These are phyloP conservation scores for Elongisporangium senticosum DNA, from an alignment of 352 stramenopile genomes.

Conservation along the genomic window DNA sequence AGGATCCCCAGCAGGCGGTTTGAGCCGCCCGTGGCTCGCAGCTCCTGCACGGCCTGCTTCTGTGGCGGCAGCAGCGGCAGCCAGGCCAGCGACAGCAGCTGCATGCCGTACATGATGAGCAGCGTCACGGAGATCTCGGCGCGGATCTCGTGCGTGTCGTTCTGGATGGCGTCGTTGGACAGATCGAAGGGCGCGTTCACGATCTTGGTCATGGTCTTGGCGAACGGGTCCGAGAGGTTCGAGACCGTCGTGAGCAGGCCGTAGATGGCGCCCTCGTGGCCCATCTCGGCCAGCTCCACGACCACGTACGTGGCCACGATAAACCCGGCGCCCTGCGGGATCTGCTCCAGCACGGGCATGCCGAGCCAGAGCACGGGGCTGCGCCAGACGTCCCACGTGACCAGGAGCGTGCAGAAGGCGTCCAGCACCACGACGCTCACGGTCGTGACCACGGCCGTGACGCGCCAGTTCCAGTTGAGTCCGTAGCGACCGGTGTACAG, in stretches of 20 bases:
- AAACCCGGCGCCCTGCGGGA: slow-evolving; percentile 42
- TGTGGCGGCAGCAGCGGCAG: slow-evolving; percentile 24
- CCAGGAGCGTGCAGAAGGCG: slow-evolving; percentile 25
- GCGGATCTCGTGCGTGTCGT: slow-evolving; percentile 28
- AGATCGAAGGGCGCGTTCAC: slow-evolving; percentile 33
- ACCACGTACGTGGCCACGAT: slow-evolving; percentile 53
- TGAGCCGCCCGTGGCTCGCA: slow-evolving; percentile 18
- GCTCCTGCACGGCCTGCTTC: slow-evolving; percentile 20
- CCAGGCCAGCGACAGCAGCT: slow-evolving; percentile 26
- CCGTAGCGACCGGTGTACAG: slow-evolving; percentile 33
- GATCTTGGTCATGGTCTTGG: slow-evolving; percentile 34
- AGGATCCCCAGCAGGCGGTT: slow-evolving; percentile 13
- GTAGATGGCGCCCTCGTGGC: slow-evolving; percentile 54
- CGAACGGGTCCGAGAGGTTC: slow-evolving; percentile 39
- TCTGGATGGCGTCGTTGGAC: slow-evolving; percentile 24
- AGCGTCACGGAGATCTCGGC: slow-evolving; percentile 27
- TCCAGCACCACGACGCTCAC: slow-evolving; percentile 35
- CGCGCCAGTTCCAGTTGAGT: slow-evolving; percentile 46
- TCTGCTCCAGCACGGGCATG: slow-evolving; percentile 34
- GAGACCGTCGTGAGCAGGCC: slow-evolving; percentile 44
- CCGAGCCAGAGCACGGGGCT: slow-evolving; percentile 66
- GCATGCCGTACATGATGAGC: slow-evolving; percentile 47
- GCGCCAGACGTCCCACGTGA: slow-evolving; percentile 43
- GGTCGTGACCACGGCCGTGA: slow-evolving; percentile 26
- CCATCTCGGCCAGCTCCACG: slow-evolving; percentile 48